Percentiles rank a stretch among this genome's conserved stretches.
phyloP scores from a whole-genome alignment of 1,284 basidiomycete genomes.

The Phellinidium pouzarii region DNA sequence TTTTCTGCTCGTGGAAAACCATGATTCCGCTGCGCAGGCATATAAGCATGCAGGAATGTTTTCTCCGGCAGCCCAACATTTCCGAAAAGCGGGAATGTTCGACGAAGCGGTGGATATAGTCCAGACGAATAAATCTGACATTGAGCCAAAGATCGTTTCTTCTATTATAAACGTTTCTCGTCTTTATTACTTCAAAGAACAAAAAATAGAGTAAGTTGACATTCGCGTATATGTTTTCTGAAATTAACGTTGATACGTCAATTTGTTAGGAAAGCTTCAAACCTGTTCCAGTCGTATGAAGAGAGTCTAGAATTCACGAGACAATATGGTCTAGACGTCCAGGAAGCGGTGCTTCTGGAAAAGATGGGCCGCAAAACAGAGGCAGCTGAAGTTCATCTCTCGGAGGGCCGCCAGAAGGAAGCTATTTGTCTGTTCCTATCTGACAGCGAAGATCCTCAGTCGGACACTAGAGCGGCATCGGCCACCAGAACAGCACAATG shows the following conservation, averaged over 20 bases:
- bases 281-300: conserved; percentile 45
- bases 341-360: conserved; percentile 45
- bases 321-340: conserved; percentile 46
- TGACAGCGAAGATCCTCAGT: conserved; percentile 24
- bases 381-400: conserved; percentile 50
- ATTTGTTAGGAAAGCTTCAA: conserved; percentile 36
- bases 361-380: conserved; percentile 38
- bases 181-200: conserved; percentile 44
- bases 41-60: conserved; percentile 42
- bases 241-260: background rate
- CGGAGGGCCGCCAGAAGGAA: conserved; percentile 41
- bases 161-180: conserved; percentile 42
- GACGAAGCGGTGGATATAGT: conserved; percentile 48
- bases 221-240: background rate
- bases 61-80: conserved; percentile 39
- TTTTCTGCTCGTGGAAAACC: conserved; percentile 36
- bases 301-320: conserved; percentile 54
- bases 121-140: conserved; percentile 26
- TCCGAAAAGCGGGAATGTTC: conserved; percentile 43
- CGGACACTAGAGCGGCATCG: no score
- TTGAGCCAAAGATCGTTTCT: conserved; percentile 32
- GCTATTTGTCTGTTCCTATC: conserved; percentile 43
- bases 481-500: conserved; percentile 6
- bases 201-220: conserved; percentile 37
- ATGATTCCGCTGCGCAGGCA: conserved; percentile 38